A percentile compares a stretch with the other conserved stretches of the same genome.
phyloP scores from a whole-genome alignment of 257 asterid species.

The Ehretia macrophylla region DNA sequence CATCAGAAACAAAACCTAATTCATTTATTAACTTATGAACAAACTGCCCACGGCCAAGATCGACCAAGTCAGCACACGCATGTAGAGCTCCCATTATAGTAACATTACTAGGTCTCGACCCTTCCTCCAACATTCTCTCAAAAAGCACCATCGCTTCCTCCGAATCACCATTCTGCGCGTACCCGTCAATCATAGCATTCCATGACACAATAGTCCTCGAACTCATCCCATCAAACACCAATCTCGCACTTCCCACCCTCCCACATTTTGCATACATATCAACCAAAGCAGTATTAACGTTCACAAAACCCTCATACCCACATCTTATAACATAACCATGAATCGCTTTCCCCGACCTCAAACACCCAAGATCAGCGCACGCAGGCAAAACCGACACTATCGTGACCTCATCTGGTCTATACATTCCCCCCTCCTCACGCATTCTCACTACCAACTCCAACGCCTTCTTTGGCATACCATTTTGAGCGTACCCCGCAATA shows the following conservation, averaged over 20 bases:
- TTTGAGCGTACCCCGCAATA: constrained; percentile 64
- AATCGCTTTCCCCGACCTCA: constrained; percentile 50
- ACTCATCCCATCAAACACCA: constrained; percentile 60
- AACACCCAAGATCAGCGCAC: constrained; percentile 41
- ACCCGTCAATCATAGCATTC: constrained; percentile 90
- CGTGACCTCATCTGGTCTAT: constrained; percentile 60
- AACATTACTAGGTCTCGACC: constrained; percentile 62
- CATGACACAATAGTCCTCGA: constrained; percentile 69
- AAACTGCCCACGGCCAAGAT: constrained; percentile 54
- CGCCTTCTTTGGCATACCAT: constrained; percentile 62
- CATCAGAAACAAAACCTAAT: constrained; percentile 43
- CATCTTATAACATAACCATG: constrained; percentile 58
- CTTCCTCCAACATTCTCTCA: constrained; percentile 55
- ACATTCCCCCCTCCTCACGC: constrained; percentile 52
- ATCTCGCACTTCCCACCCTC: constrained; percentile 33
- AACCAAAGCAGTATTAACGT: constrained; percentile 70
- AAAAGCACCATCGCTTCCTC: constrained; percentile 67
- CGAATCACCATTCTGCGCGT: constrained; percentile 67
- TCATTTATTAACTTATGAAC: constrained; percentile 50
- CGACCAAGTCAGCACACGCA: constrained; percentile 59
- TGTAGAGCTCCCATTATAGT: constrained; percentile 81
- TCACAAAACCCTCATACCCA: constrained; percentile 50
- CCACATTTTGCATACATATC: constrained; percentile 95
- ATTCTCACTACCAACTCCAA: constrained; percentile 47
- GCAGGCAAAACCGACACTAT: constrained; percentile 77